Conservation (phyloP, 306 rosid genomes). For the Medicago lupulina region DNA sequence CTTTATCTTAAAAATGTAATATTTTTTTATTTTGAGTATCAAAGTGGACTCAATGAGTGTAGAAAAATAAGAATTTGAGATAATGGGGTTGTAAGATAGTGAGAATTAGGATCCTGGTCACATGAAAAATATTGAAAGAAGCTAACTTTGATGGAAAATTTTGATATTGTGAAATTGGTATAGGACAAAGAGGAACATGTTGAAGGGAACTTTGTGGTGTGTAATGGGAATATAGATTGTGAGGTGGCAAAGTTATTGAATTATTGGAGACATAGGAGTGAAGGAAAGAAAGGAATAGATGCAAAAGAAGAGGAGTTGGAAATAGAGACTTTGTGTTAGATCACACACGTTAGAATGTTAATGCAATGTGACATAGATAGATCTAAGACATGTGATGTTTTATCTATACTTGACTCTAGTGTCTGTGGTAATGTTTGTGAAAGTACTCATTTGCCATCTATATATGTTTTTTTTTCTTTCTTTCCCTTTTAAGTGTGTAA, state of each 20-base stretch:
- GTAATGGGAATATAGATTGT: constrained; percentile 29
- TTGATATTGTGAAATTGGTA: constrained; percentile 20
- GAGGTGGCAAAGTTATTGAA: constrained; percentile 31
- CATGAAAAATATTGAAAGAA: constrained; percentile 27
- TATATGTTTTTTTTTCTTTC: neutral
- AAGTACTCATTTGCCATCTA: constrained; percentile 38
- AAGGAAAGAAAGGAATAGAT: constrained; percentile 22
- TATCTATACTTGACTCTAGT: constrained; percentile 48
- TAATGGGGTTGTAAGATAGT: constrained; percentile 26
- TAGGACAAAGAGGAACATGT: constrained; percentile 58
- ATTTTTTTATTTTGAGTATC: neutral
- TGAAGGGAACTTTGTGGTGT: constrained; percentile 49
- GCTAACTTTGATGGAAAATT: constrained; percentile 29
- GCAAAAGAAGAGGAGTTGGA: constrained; percentile 24
- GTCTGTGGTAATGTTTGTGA: constrained; percentile 14
- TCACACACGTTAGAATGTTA: constrained; percentile 49
- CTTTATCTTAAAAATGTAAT: constrained; percentile 37
- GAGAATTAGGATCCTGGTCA: constrained; percentile 51
- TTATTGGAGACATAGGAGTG: constrained; percentile 41
- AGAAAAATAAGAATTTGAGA: constrained; percentile 25
- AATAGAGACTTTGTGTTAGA: constrained; percentile 19
- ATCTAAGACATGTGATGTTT: constrained; percentile 70
- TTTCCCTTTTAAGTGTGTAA: neutral
- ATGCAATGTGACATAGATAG: constrained; percentile 57
- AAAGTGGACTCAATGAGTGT: constrained; percentile 17